Base-by-base conservation (phyloP, 495 filamentous ascomycete species). In the Penicillium nucicola region DNA sequence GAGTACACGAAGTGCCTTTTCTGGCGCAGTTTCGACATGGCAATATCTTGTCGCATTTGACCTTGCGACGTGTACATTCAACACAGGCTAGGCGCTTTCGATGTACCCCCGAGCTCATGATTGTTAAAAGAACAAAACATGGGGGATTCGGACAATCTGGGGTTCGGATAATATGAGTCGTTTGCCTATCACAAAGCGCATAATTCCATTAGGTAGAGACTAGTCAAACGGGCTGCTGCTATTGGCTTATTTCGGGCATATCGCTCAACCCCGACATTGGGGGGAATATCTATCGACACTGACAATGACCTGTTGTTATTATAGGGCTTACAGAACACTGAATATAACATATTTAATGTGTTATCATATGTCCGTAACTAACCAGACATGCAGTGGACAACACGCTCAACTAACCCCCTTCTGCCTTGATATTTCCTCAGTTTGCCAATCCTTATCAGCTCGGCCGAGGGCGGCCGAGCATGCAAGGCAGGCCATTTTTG, bases 41-140 rank as follows among this genome's bases (percentile, higher is more conserved):
- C 6, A 61, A 22, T 3, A 57, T 58, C 46, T 65, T 67, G 55
- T 67, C 62, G 15, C 57, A 67, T 23, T 61, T 59, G 28, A 65
- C 57, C 48, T 65, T 59, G 28, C 63, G 57, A 15, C 61, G 50
- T 3, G 61, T 67, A 37, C 61, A 65, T 42, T 67, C 56, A 7
- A 53, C 49, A 43, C 61, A 65, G n/a, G 61, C 51, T 18, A 67
- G 52, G 11, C 61, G 51, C 34, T 62, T 58, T 37, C 58, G 60
- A 35, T 58, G 41, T 28, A 58, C 49, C 2, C 50, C 50, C 30
- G 44, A 44, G 40, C 50, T 53, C 50, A 58, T 58, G 4, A 36
- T 45, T 18, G n/a, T 28, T 8, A 9, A 28, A 9, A 9, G 25
- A 9, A 28, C 25, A 28, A 6, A 28, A n/a, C 5, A 18, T 19